phyloP scores from a whole-genome alignment of 192 early-diverging fungal genomes.

The Pilobolus umbonatus region DNA sequence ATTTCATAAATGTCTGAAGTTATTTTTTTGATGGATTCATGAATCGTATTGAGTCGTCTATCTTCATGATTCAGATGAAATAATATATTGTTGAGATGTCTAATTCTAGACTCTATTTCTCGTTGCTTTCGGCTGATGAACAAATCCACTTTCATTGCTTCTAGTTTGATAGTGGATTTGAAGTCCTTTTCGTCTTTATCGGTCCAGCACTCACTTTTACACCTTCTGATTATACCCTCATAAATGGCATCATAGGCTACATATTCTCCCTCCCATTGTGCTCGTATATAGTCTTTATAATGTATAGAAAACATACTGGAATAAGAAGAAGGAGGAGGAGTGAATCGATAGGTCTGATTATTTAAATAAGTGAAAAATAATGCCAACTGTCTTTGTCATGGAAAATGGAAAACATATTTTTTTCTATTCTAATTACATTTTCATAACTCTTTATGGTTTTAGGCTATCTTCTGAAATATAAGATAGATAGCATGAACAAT shows the following conservation, averaged over 20 bases:
- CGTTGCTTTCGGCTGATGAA: constrained; percentile 69
- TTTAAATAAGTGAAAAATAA: background rate
- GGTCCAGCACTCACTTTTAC: constrained; percentile 51
- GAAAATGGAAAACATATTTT: background rate
- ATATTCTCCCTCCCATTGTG: constrained; percentile 78
- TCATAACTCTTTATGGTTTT: background rate
- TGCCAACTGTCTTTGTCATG: background rate
- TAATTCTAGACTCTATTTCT: constrained; percentile 68
- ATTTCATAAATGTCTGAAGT: constrained; percentile 22
- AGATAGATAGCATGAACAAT: constrained; percentile 54
- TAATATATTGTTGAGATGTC: constrained; percentile 53
- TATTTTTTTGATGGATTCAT: constrained; percentile 26
- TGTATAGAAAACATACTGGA: constrained; percentile 71
- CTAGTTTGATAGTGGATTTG: constrained; percentile 74
- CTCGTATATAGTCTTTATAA: constrained; percentile 57
- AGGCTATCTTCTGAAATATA: constrained; percentile 20
- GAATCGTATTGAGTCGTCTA: constrained; percentile 20
- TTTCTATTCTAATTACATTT: constrained; percentile 8
- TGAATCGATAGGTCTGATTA: background rate
- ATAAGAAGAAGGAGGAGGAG: background rate
- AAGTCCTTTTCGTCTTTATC: constrained; percentile 84
- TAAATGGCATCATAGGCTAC: constrained; percentile 81
- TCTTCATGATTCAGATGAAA: constrained; percentile 24
- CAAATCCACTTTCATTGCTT: constrained; percentile 74
- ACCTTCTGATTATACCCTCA: constrained; percentile 28